phyloP scores from a whole-genome alignment of 805 yeast species.

The Sugiyamaella americana region DNA sequence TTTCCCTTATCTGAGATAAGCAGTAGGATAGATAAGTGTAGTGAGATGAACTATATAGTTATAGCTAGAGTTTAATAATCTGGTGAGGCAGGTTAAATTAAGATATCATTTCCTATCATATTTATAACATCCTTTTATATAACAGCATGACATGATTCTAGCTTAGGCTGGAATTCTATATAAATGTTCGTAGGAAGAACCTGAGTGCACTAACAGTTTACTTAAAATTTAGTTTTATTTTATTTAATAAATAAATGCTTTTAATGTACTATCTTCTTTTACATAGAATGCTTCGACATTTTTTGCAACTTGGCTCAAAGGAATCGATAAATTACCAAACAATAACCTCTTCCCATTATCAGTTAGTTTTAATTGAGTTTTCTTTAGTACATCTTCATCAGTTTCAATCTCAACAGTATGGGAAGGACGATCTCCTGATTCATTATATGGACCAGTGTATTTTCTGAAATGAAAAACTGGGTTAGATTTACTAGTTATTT shows the following conservation, averaged over 20 bases:
- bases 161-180: no score
- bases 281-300: constrained; percentile 7
- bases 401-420: background rate
- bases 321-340: constrained; percentile 4
- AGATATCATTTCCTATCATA: no score
- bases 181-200: no score
- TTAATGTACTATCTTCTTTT: constrained; percentile 3
- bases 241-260: constrained; percentile 6
- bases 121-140: no score
- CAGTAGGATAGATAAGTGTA: no score
- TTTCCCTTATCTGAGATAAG: background rate
- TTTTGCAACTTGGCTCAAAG: background rate
- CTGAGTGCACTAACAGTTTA: no score
- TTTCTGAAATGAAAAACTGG: background rate
- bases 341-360: background rate
- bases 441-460: constrained; percentile 3
- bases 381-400: background rate
- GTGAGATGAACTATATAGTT: no score
- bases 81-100: no score
- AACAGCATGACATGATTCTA: no score
- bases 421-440: background rate
- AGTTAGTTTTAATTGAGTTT: background rate
- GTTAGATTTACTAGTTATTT: background rate
- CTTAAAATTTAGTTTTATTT: no score
- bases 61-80: no score